Evolutionary conservation across 2,329 filamentous ascomycete species (phyloP).

Genomic region (Leptographium flavum): DNA sequence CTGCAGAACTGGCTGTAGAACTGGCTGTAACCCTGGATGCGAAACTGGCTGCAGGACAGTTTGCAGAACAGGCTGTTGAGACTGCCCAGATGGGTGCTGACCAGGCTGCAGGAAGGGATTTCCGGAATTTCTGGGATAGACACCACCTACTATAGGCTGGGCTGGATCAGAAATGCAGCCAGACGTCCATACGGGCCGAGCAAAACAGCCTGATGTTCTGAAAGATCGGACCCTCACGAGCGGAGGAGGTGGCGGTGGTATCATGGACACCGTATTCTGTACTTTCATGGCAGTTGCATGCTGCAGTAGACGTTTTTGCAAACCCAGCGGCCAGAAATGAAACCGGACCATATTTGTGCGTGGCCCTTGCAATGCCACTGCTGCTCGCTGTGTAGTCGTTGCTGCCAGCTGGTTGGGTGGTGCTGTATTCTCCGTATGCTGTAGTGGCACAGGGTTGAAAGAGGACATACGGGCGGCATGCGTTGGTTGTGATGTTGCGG

Average conservation of each 20-base stretch:
- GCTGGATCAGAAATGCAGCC: too few species aligned
- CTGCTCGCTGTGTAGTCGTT: not conserved
- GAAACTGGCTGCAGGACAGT: too few species aligned
- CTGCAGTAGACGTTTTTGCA: not conserved
- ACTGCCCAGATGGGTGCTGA: too few species aligned
- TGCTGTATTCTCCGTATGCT: not conserved
- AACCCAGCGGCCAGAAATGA: slow-evolving; percentile 1
- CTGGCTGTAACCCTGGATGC: too few species aligned
- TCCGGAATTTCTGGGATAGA: too few species aligned
- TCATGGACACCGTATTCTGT: not conserved
- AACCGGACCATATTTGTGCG: not conserved
- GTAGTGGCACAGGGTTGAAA: not conserved
- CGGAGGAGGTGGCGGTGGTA: slow-evolving; percentile 8
- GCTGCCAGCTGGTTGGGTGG: not conserved
- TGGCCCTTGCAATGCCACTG: not conserved
- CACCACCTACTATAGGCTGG: too few species aligned
- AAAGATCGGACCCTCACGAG: not conserved
- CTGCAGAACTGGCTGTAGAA: too few species aligned
- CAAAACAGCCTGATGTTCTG: too few species aligned
- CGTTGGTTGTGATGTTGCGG: not conserved
- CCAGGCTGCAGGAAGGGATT: too few species aligned
- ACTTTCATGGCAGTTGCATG: not conserved
- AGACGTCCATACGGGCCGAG: too few species aligned
- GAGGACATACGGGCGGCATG: too few species aligned
- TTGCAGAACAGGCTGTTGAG: too few species aligned